phyloP scores from a whole-genome alignment of 2,329 filamentous ascomycete genomes.

The Daldinia eschscholtzii region DNA sequence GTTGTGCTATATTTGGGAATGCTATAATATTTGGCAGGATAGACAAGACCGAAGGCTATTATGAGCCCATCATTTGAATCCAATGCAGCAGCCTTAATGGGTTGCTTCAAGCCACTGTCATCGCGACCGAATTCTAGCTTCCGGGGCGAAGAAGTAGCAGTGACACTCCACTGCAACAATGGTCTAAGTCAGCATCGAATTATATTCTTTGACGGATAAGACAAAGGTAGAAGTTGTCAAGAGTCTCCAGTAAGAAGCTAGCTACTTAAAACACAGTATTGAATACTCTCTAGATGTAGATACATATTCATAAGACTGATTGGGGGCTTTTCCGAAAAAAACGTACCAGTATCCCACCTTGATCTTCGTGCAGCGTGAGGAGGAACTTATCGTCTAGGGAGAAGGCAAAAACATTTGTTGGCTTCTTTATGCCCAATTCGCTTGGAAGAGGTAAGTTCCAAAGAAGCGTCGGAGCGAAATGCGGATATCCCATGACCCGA shows the following conservation, averaged over 20 bases:
- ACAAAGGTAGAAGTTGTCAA: not conserved
- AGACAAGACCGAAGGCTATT: slow-evolving; percentile 4
- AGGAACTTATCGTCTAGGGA: slow-evolving; percentile 6
- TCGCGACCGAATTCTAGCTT: slow-evolving; percentile 8
- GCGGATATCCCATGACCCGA: slow-evolving; percentile 8
- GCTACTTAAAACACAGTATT: not conserved
- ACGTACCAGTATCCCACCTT: slow-evolving; percentile 13
- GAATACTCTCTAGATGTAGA: not conserved
- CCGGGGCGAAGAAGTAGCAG: not conserved
- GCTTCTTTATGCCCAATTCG: slow-evolving; percentile 10
- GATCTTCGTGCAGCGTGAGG: slow-evolving; percentile 11
- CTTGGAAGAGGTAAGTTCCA: slow-evolving; percentile 15
- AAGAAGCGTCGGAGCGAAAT: slow-evolving; percentile 17
- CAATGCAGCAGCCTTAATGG: not conserved
- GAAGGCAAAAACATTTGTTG: slow-evolving; percentile 5
- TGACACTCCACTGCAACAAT: slow-evolving; percentile 7
- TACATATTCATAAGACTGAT: no score
- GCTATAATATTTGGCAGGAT: slow-evolving; percentile 5
- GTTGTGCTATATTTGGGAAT: not conserved
- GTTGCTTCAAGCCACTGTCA: not conserved
- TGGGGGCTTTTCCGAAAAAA: no score
- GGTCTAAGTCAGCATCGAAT: not conserved
- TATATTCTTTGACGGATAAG: not conserved
- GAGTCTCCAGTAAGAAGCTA: not conserved
- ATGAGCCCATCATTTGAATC: not conserved